Conservation (phyloP, 2,329 filamentous ascomycete species). For the Mariannaea sp. region DNA sequence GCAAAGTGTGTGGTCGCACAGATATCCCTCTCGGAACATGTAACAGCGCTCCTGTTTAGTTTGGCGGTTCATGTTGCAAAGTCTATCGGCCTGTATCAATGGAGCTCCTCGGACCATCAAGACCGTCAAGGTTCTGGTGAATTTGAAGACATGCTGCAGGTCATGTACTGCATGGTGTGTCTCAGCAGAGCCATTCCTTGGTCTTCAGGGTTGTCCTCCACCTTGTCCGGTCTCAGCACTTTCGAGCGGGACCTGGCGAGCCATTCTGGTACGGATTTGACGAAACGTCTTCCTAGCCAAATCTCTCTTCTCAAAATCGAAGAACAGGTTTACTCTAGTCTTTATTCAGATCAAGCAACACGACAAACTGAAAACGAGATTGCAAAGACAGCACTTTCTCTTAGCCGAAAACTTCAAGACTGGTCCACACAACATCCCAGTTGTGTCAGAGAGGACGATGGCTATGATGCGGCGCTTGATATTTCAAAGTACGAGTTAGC, state of each 20-base stretch:
- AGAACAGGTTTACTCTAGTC: conserved; percentile 1
- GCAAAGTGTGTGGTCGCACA: conserved; percentile 7
- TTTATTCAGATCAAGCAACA: conserved; percentile 8
- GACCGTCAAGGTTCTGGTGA: neutral
- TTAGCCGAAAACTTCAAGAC: conserved; percentile 1
- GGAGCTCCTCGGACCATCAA: neutral
- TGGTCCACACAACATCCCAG: conserved; percentile 3
- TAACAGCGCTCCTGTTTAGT: conserved; percentile 11
- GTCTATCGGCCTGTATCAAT: conserved; percentile 13
- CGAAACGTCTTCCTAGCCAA: neutral
- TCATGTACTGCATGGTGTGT: conserved; percentile 14
- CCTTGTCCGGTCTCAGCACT: neutral
- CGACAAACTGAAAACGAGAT: neutral
- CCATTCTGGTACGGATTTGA: neutral
- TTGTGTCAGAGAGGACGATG: neutral
- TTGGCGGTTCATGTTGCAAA: conserved; percentile 14
- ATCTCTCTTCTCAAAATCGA: conserved; percentile 4
- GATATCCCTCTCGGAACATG: conserved; percentile 13
- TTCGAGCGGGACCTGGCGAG: conserved; percentile 5
- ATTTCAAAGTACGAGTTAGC: neutral
- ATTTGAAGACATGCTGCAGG: conserved; percentile 2
- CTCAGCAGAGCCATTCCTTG: conserved; percentile 7
- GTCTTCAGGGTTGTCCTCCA: conserved; percentile 8
- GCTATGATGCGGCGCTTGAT: neutral
- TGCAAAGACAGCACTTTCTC: neutral